phyloP scores from a whole-genome alignment of 805 yeast genomes.

The Candida tallmaniae region DNA sequence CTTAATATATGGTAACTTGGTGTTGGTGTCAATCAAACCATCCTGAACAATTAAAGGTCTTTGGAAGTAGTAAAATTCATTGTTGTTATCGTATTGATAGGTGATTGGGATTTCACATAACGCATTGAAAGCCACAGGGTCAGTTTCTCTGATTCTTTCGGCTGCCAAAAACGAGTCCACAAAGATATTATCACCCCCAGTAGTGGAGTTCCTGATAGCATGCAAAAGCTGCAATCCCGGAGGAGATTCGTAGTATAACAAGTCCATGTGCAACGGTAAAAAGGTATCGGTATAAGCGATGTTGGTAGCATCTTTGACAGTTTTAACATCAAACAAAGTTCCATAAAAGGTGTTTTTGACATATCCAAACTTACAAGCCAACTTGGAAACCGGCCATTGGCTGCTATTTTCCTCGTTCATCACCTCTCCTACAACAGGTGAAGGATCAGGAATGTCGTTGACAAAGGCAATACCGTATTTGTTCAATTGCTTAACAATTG shows the following conservation, averaged over 20 bases:
- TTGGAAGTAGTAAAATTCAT: slow-evolving; percentile 55
- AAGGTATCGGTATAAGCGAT: slow-evolving; percentile 64
- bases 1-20: slow-evolving; percentile 32
- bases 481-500: slow-evolving; percentile 44
- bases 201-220: slow-evolving; percentile 47
- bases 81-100: slow-evolving; percentile 61
- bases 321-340: slow-evolving; percentile 60
- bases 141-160: slow-evolving; percentile 45
- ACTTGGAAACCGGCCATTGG: slow-evolving; percentile 34
- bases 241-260: slow-evolving; percentile 72
- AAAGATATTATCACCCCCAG: slow-evolving; percentile 67
- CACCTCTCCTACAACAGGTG: slow-evolving; percentile 13
- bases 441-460: slow-evolving; percentile 46
- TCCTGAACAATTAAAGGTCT: slow-evolving; percentile 63
- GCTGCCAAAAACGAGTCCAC: slow-evolving; percentile 71
- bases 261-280: slow-evolving; percentile 74
- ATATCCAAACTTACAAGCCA: slow-evolving; percentile 58
- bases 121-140: slow-evolving; percentile 62
- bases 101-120: slow-evolving; percentile 60
- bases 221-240: slow-evolving; percentile 76
- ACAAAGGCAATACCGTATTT: slow-evolving; percentile 55
- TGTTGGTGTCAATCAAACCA: slow-evolving; percentile 13
- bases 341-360: slow-evolving; percentile 72
- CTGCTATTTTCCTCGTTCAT: slow-evolving; percentile 40
- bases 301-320: slow-evolving; percentile 48